A percentile compares a stretch with the other conserved stretches of the same genome.
Conservation (phyloP, 2,329 filamentous ascomycete species). For the Metarhizium album region DNA sequence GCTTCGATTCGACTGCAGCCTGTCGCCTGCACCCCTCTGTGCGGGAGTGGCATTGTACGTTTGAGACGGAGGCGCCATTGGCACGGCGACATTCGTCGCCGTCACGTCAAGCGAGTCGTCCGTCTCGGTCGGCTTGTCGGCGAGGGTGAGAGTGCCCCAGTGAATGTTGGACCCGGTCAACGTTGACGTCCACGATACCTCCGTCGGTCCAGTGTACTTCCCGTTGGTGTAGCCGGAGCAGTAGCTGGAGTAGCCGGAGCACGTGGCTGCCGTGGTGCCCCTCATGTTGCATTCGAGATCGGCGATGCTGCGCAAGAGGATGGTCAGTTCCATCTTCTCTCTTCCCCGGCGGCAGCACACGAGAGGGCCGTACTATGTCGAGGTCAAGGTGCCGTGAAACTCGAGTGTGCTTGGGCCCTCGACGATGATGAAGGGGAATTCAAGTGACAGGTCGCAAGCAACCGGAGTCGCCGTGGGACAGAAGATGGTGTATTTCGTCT, state of each 20-base stretch:
- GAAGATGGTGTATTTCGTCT: slow-evolving; percentile 39
- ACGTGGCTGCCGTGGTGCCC: slow-evolving; percentile 33
- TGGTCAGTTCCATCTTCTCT: background rate
- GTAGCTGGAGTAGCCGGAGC: slow-evolving; percentile 37
- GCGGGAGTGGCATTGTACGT: slow-evolving; percentile 7
- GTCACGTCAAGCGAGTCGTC: slow-evolving; percentile 16
- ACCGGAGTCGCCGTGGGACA: slow-evolving; percentile 30
- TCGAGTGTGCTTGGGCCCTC: slow-evolving; percentile 33
- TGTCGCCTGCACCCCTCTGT: background rate
- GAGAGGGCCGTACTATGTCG: slow-evolving; percentile 26
- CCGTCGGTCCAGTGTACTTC: slow-evolving; percentile 29
- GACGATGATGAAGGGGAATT: slow-evolving; percentile 36
- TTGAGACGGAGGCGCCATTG: slow-evolving; percentile 8
- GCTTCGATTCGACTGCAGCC: background rate
- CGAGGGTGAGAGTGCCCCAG: slow-evolving; percentile 35
- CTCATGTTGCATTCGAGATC: slow-evolving; percentile 31
- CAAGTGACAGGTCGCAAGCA: slow-evolving; percentile 32
- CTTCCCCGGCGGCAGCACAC: background rate
- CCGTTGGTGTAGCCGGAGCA: slow-evolving; percentile 28
- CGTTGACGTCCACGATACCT: slow-evolving; percentile 34
- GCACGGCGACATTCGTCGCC: slow-evolving; percentile 9
- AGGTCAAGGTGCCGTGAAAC: slow-evolving; percentile 32
- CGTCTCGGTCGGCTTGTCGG: slow-evolving; percentile 23
- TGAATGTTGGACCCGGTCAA: slow-evolving; percentile 29
- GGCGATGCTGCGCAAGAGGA: slow-evolving; percentile 25